Base-by-base conservation (phyloP, 2,329 filamentous ascomycete species). In the Cladosporium halotolerans region DNA sequence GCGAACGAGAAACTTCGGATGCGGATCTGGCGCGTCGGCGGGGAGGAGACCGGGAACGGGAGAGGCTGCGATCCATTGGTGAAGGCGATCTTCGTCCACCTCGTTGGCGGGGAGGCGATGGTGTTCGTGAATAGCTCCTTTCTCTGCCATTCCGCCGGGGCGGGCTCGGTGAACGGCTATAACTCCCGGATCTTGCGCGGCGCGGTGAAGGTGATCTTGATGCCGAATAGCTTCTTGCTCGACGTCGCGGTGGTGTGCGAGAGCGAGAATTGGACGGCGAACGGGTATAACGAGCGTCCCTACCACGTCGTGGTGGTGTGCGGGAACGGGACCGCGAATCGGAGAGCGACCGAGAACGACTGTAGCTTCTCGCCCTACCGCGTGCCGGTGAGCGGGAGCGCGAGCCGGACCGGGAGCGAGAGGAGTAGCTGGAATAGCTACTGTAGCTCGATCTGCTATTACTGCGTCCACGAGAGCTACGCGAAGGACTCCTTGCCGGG, bases 381-480 rank as follows among this genome's bases (percentile, higher is more conserved):
- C 54, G 56, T 14, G 56, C 45, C 11, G 53, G 55, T 19, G 53
- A 47, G 8, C 63, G 61, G 3, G 62, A 66, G 42, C 57, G 50
- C 8, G 62, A 64, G 16, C 53, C 43, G 4, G 64, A 66, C 23
- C 62, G 59, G 8, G 68, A 69, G 2, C 66, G 64, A 23, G 63
- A 66, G 2, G 67, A 69, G 42, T 88, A 88, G 16, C 86, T 89
- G 0, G 85, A 89, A 66, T 90, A 92, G 71, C 86, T 89, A 0
- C 85, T 89, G 66, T 90, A 92, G 70, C 86, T 89, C 8, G 85
- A 89, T 9, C 84, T 82, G 58, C 76, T 79, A 52, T 74, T 75
- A 43, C 88, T 85, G 0, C 84, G 84, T 10, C 61, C 58, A 44
- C 64, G 57, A 56, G 85, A 83, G 0, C 84, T 85, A 45, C 82